Evolutionary conservation across 768 basidiomycete genomes (phyloP).

Genomic region (Clitopilus passeckerianus): DNA sequence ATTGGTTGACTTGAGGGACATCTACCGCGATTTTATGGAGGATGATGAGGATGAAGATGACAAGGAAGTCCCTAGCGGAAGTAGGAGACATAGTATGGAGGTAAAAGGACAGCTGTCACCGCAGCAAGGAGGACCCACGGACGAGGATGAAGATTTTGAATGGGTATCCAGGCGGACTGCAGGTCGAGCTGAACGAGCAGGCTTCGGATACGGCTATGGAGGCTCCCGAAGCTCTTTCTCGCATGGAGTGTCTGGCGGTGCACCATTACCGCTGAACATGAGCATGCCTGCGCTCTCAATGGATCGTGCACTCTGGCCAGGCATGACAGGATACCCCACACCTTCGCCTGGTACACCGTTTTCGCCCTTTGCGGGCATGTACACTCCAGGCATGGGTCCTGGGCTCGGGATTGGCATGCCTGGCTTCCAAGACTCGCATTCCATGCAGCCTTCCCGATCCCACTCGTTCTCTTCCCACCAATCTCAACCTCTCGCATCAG

Average conservation of each 20-base stretch:
- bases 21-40: slow-evolving; percentile 91
- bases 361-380: slow-evolving; percentile 9
- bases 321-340: slow-evolving; percentile 25
- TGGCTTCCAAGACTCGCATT: neutral
- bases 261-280: slow-evolving; percentile 35
- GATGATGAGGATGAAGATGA: slow-evolving; percentile 63
- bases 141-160: slow-evolving; percentile 76
- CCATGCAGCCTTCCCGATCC: slow-evolving; percentile 7
- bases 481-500: neutral
- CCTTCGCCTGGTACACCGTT: slow-evolving; percentile 30
- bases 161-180: slow-evolving; percentile 72
- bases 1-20: slow-evolving; percentile 87
- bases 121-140: slow-evolving; percentile 16
- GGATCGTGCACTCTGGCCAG: slow-evolving; percentile 18
- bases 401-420: neutral
- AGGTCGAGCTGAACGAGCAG: slow-evolving; percentile 49
- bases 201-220: slow-evolving; percentile 60
- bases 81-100: neutral
- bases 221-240: slow-evolving; percentile 55
- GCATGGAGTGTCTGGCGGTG: slow-evolving; percentile 43
- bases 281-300: slow-evolving; percentile 28
- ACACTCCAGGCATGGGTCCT: neutral
- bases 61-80: slow-evolving; percentile 39
- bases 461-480: slow-evolving; percentile 9
- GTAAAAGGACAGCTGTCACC: neutral